A percentile compares a stretch with the other conserved stretches of the same genome.
phyloP scores from a whole-genome alignment of 768 basidiomycete species.

The Psilocybe cyanescens region DNA sequence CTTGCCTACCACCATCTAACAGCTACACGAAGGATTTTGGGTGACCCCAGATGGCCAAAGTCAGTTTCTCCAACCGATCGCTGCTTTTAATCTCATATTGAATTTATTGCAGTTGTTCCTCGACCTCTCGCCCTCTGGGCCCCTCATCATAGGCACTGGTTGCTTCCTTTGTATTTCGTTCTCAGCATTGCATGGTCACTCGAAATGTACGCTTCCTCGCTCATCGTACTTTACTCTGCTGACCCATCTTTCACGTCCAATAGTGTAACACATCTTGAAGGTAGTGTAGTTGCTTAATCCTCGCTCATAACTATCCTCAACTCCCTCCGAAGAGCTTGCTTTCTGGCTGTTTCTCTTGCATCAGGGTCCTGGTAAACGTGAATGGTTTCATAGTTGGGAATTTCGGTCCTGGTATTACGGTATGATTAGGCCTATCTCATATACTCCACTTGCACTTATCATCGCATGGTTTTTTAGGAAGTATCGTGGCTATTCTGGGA shows the following conservation, averaged over 20 bases:
- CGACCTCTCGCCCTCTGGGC: constrained; percentile 59
- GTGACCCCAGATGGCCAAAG: constrained; percentile 36
- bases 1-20: not conserved
- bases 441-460: constrained; percentile 1
- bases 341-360: constrained; percentile 87
- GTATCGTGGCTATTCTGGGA: constrained; percentile 63
- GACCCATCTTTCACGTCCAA: not conserved
- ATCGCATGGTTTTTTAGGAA: constrained; percentile 45
- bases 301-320: not conserved
- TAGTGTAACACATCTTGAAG: constrained; percentile 84
- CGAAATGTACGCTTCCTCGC: constrained; percentile 61
- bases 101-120: constrained; percentile 51
- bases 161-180: constrained; percentile 72
- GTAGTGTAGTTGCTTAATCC: constrained; percentile 32
- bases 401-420: constrained; percentile 74
- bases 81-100: constrained; percentile 4
- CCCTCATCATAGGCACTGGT: constrained; percentile 46
- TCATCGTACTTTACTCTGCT: constrained; percentile 1
- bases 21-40: constrained; percentile 39
- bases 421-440: constrained; percentile 31
- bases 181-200: constrained; percentile 78
- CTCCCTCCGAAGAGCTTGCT: constrained; percentile 55
- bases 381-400: constrained; percentile 85
- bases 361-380: constrained; percentile 69
- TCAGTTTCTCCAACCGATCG: constrained; percentile 20